Conservation (phyloP, 225 moss, liverwort and hornwort genomes). For the Marchantia polymorpha region DNA sequence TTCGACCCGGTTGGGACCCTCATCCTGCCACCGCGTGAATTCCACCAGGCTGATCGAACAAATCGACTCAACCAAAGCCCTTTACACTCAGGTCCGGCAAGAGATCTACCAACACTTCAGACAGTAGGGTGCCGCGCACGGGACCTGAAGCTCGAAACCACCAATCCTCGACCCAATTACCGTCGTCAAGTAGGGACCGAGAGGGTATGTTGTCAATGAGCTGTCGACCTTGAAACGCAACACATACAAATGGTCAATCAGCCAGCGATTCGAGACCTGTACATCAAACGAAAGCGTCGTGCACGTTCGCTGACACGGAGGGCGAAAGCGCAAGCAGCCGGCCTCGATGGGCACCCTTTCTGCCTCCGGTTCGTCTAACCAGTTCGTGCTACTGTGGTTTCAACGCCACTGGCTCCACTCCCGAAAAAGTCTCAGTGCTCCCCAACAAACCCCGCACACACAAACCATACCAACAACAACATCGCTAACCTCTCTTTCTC, state of each 20-base stretch:
- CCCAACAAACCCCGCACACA: not conserved
- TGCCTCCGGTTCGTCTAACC: not conserved
- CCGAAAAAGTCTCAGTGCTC: not conserved
- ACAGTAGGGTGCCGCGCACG: not conserved
- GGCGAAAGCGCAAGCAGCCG: too few relatives aligned
- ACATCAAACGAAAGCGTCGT: not conserved
- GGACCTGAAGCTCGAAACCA: not conserved
- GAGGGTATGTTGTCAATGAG: not conserved
- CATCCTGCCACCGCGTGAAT: not conserved
- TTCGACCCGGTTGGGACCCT: not conserved
- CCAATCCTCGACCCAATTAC: not conserved
- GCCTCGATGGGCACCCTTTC: not conserved
- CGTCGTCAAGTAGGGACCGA: not conserved
- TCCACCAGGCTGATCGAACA: not conserved
- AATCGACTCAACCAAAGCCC: not conserved
- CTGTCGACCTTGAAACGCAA: not conserved
- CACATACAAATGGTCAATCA: not conserved
- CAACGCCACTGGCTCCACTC: not conserved
- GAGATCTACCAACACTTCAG: not conserved
- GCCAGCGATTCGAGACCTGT: not conserved
- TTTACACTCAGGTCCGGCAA: not conserved
- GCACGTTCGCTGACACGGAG: not conserved
- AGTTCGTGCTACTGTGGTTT: not conserved
- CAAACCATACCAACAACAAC: constrained; percentile 2
- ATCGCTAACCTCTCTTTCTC: not conserved